Conservation (phyloP, 768 basidiomycete species). For the Termitomyces sp. region DNA sequence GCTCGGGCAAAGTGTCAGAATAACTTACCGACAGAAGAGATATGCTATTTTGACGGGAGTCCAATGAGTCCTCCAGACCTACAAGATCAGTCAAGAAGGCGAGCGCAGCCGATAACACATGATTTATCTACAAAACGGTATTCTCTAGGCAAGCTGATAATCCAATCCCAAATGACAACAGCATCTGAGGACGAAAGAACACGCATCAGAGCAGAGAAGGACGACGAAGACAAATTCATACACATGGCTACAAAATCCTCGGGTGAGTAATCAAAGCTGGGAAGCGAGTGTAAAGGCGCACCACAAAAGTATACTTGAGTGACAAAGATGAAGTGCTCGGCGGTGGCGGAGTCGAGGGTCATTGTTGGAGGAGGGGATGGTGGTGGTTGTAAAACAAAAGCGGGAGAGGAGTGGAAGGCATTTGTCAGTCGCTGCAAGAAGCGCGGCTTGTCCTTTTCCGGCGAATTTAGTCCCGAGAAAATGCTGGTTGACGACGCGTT, state of each 20-base stretch:
- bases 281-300: slow-evolving; percentile 35
- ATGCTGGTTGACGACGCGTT: slow-evolving; percentile 14
- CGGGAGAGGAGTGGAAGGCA: slow-evolving; percentile 31
- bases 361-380: slow-evolving; percentile 18
- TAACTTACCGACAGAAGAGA: slow-evolving; percentile 73
- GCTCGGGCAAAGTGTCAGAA: slow-evolving; percentile 11
- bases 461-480: slow-evolving; percentile 15
- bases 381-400: slow-evolving; percentile 35
- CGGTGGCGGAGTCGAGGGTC: slow-evolving; percentile 36
- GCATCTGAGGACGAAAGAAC: slow-evolving; percentile 49
- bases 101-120: slow-evolving; percentile 14
- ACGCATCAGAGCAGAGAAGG: slow-evolving; percentile 22
- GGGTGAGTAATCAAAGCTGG: slow-evolving; percentile 22
- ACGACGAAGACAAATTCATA: slow-evolving; percentile 29
- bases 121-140: slow-evolving; percentile 59
- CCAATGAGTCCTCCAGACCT: slow-evolving; percentile 84
- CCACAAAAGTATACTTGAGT: slow-evolving; percentile 84
- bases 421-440: slow-evolving; percentile 44
- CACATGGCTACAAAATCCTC: slow-evolving; percentile 58
- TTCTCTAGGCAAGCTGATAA: slow-evolving; percentile 71
- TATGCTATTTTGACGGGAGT: slow-evolving; percentile 81
- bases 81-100: slow-evolving; percentile 15
- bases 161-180: slow-evolving; percentile 83
- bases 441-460: slow-evolving; percentile 28
- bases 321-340: slow-evolving; percentile 76